Conservation (phyloP, 2,329 filamentous ascomycete species). For the Teratosphaeria pseudoeucalypti region DNA sequence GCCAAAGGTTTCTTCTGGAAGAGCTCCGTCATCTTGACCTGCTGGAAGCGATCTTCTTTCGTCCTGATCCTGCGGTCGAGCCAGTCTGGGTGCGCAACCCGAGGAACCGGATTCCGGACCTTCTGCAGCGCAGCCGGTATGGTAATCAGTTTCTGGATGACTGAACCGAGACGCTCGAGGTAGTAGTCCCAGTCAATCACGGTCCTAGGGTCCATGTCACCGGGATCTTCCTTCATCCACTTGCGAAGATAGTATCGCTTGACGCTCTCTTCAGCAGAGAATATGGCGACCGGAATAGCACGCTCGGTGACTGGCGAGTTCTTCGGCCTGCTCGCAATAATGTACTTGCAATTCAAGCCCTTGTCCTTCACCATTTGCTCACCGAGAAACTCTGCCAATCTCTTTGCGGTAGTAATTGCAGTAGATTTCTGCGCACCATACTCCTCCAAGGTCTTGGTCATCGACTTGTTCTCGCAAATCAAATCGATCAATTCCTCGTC, state of each 20-base stretch:
- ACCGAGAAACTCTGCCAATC: slow-evolving; percentile 88
- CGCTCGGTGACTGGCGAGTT: slow-evolving; percentile 89
- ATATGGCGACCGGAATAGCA: slow-evolving; percentile 90
- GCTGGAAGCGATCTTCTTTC: slow-evolving; percentile 96
- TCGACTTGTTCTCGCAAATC: slow-evolving; percentile 99
- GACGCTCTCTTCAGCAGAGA: slow-evolving; percentile 80
- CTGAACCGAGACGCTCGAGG: slow-evolving; percentile 84
- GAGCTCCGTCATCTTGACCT: slow-evolving; percentile 95
- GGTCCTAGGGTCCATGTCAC: slow-evolving; percentile 78
- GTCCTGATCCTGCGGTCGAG: slow-evolving; percentile 83
- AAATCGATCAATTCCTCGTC: slow-evolving; percentile 97
- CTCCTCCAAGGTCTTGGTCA: slow-evolving; percentile 94
- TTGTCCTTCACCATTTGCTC: slow-evolving; percentile 99
- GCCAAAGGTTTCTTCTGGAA: slow-evolving; percentile 65
- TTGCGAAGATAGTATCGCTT: slow-evolving; percentile 86
- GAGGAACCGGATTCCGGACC: slow-evolving; percentile 83
- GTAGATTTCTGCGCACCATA: slow-evolving; percentile 95
- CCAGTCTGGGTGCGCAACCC: slow-evolving; percentile 94
- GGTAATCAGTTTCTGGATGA: slow-evolving; percentile 97
- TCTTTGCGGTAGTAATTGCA: slow-evolving; percentile 95
- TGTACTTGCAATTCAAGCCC: slow-evolving; percentile 98
- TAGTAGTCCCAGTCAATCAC: slow-evolving; percentile 98
- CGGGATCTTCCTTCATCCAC: slow-evolving; percentile 89
- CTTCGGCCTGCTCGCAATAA: slow-evolving; percentile 80
- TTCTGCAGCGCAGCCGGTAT: slow-evolving; percentile 96